These are phyloP conservation scores for Triticum dicoccoides DNA, from an alignment of 176 grass and related monocot genomes.

Conservation along the genomic window DNA sequence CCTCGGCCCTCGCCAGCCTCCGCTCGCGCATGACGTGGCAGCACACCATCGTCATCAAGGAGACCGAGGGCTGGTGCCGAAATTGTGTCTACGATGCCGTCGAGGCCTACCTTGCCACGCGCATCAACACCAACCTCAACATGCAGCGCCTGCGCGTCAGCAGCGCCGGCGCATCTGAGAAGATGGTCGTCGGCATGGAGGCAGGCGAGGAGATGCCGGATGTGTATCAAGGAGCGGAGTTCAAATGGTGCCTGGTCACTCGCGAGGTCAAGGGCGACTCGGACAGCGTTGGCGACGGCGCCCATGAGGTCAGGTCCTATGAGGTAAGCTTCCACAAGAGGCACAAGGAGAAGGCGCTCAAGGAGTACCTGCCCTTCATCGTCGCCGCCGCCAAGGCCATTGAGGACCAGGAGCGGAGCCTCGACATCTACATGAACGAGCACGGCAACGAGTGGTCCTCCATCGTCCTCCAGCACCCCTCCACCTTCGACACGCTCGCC, in stretches of 20 bases:
- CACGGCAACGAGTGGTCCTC: conserved; percentile 37
- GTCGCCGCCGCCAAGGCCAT: conserved; percentile 53
- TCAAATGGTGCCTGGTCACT: conserved; percentile 46
- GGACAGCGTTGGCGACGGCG: background rate
- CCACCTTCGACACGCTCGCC: conserved; percentile 73
- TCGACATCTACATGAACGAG: conserved; percentile 55
- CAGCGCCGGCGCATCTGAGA: conserved; percentile 31
- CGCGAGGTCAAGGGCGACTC: background rate
- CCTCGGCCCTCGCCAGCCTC: conserved; percentile 20
- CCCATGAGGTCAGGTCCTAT: conserved; percentile 27
- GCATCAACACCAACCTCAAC: conserved; percentile 24
- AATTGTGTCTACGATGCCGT: conserved; percentile 52
- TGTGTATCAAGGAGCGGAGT: conserved; percentile 44
- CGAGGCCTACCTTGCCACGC: conserved; percentile 43
- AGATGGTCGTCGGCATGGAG: conserved; percentile 51
- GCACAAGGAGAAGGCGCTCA: conserved; percentile 61
- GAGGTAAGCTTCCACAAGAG: conserved; percentile 70
- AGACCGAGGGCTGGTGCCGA: conserved; percentile 31
- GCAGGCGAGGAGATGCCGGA: conserved; percentile 63
- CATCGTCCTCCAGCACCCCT: conserved; percentile 65
- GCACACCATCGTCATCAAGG: conserved; percentile 57
- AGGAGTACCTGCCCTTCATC: conserved; percentile 67
- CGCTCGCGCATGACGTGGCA: conserved; percentile 33
- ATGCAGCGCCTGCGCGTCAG: conserved; percentile 43
- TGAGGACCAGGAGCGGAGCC: conserved; percentile 40